Evolutionary conservation across 495 filamentous ascomycete genomes (phyloP).

Genomic region (Pseudoneurospora amorphoporcata): DNA sequence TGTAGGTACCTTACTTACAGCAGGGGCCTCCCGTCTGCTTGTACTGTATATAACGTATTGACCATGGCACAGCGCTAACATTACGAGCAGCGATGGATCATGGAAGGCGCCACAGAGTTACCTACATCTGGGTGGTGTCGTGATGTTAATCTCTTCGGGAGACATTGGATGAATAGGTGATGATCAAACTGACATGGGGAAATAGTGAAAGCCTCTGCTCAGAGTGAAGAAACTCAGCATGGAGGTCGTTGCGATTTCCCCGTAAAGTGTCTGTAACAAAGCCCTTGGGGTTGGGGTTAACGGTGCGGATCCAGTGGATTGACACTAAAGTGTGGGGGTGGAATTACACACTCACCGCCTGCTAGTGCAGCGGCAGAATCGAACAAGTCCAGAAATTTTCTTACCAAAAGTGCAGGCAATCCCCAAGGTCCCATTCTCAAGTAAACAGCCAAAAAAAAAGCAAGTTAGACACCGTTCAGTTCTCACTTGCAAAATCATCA

Average conservation of each 20-base stretch:
- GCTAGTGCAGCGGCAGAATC: conserved; percentile 8
- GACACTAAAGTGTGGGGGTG: neutral
- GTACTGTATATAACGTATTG: neutral
- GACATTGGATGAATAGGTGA: neutral
- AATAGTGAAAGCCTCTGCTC: neutral
- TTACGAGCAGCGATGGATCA: neutral
- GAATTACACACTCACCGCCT: conserved; percentile 6
- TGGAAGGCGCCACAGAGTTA: neutral
- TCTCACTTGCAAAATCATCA: neutral
- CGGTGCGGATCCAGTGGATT: neutral
- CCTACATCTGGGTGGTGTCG: neutral
- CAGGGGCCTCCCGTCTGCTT: neutral
- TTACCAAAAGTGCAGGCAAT: neutral
- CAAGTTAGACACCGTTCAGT: neutral
- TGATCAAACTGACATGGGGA: neutral
- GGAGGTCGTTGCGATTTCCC: neutral
- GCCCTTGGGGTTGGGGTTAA: neutral
- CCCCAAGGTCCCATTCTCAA: neutral
- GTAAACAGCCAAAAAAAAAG: neutral
- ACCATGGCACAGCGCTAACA: neutral
- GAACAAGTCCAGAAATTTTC: conserved; percentile 12
- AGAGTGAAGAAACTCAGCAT: neutral
- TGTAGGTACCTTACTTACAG: neutral
- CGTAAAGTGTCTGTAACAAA: neutral
- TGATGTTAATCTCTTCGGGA: neutral